Evolutionary conservation across 306 rosid genomes (phyloP).

Genomic region (Inga oerstediana): DNA sequence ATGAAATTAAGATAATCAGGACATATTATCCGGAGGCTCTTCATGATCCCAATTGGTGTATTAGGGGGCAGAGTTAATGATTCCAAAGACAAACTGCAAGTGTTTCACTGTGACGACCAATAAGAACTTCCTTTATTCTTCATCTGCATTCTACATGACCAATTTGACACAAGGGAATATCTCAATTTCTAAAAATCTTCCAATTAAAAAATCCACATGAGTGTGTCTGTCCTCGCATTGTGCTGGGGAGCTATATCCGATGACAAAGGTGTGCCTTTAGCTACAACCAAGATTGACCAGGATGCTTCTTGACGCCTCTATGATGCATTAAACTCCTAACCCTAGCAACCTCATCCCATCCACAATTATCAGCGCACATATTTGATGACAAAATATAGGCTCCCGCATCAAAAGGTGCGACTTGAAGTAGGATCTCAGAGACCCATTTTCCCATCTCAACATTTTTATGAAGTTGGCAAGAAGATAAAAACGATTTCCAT

Average conservation of each 20-base stretch:
- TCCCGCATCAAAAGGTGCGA: constrained; percentile 69
- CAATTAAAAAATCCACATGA: constrained; percentile 58
- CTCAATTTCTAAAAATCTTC: constrained; percentile 79
- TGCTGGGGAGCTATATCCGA: constrained; percentile 65
- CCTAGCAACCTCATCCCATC: constrained; percentile 79
- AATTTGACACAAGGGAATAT: constrained; percentile 50
- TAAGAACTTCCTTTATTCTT: constrained; percentile 73
- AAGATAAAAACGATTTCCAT: constrained; percentile 76
- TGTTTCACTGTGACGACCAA: constrained; percentile 80
- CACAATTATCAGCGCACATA: constrained; percentile 55
- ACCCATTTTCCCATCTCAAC: constrained; percentile 75
- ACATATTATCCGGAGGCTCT: constrained; percentile 66
- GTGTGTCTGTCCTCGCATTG: constrained; percentile 44
- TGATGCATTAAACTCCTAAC: constrained; percentile 68
- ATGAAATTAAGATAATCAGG: constrained; percentile 73
- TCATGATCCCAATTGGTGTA: constrained; percentile 69
- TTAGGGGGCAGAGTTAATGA: constrained; percentile 47
- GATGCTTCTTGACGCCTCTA: constrained; percentile 72
- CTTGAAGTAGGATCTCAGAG: constrained; percentile 58
- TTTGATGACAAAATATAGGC: constrained; percentile 70
- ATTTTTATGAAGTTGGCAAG: constrained; percentile 72
- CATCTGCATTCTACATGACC: constrained; percentile 79
- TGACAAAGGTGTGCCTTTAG: constrained; percentile 61
- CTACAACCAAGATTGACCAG: constrained; percentile 88
- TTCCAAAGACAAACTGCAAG: constrained; percentile 64